A percentile compares a stretch with the other conserved stretches of the same genome.
Conservation (phyloP, 2,329 filamentous ascomycete genomes). For the Mycogone perniciosa region DNA sequence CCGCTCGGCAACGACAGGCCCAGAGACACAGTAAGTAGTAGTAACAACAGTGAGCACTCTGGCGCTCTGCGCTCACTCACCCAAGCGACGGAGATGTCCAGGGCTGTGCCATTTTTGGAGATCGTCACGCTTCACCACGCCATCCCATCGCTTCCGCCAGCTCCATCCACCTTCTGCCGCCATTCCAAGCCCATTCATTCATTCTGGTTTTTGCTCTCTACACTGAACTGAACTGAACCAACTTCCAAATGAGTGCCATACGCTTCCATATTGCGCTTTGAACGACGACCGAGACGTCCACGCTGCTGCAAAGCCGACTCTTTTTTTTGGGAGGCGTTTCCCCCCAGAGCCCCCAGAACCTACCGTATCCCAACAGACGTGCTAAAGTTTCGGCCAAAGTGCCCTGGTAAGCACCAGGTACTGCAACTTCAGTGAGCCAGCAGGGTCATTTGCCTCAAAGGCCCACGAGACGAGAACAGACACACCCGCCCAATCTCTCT, state of each 20-base stretch:
- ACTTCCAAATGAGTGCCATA: not conserved
- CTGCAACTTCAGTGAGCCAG: not conserved
- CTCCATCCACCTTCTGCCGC: not conserved
- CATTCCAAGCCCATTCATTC: slow-evolving; percentile 4
- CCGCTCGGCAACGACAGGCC: not conserved
- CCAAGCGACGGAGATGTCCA: not conserved
- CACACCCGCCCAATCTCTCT: not conserved
- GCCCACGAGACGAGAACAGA: not conserved
- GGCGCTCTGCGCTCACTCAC: not conserved
- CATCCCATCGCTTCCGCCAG: slow-evolving; percentile 5
- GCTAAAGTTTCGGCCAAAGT: not conserved
- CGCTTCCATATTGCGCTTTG: not conserved
- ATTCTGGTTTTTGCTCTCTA: not conserved
- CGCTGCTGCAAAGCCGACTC: no score
- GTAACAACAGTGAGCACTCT: not conserved
- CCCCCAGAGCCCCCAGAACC: not conserved
- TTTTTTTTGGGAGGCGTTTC: not conserved
- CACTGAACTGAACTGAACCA: not conserved
- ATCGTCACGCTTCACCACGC: slow-evolving; percentile 5
- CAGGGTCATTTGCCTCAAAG: slow-evolving; percentile 1
- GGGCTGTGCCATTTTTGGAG: not conserved
- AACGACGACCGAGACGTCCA: no score
- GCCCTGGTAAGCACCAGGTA: slow-evolving; percentile 1
- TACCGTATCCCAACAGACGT: not conserved
- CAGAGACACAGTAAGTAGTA: not conserved